phyloP scores from a whole-genome alignment of 1,284 basidiomycete genomes.

The Abortiporus biennis region DNA sequence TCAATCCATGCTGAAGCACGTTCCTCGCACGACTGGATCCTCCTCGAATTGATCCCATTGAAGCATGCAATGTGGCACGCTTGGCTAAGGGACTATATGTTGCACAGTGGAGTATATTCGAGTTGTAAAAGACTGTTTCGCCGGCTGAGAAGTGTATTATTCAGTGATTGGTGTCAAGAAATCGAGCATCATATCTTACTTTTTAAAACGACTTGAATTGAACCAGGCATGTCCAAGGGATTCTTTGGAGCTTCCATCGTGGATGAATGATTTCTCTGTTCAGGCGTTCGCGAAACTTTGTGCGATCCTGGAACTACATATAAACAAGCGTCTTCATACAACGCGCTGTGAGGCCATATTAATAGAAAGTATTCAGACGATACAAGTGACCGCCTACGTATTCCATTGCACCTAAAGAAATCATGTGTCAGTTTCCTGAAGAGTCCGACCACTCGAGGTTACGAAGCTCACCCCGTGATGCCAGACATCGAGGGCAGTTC shows the following conservation, averaged over 20 bases:
- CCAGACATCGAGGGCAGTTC: slow-evolving; percentile 50
- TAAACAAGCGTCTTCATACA: slow-evolving; percentile 72
- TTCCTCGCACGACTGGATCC: slow-evolving; percentile 66
- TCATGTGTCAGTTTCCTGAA: not conserved
- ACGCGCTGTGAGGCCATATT: slow-evolving; percentile 38
- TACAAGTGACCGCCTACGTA: slow-evolving; percentile 41
- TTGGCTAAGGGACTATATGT: slow-evolving; percentile 48
- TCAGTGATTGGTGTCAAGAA: not conserved
- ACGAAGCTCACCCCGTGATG: slow-evolving; percentile 52
- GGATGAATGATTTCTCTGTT: slow-evolving; percentile 53
- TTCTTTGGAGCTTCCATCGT: slow-evolving; percentile 48
- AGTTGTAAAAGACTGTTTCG: slow-evolving; percentile 80
- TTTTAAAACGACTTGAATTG: slow-evolving; percentile 52
- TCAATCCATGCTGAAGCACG: slow-evolving; percentile 73
- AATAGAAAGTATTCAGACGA: not conserved
- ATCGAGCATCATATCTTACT: slow-evolving; percentile 32
- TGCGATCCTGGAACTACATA: slow-evolving; percentile 74
- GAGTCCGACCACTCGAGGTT: not conserved
- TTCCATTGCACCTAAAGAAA: slow-evolving; percentile 73
- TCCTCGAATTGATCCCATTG: slow-evolving; percentile 60
- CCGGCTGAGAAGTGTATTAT: slow-evolving; percentile 35
- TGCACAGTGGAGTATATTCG: slow-evolving; percentile 75
- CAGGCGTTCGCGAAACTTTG: slow-evolving; percentile 47
- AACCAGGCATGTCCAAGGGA: slow-evolving; percentile 67
- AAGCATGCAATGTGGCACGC: slow-evolving; percentile 72